Conservation (phyloP, 768 basidiomycete genomes). For the Suillus luteus region DNA sequence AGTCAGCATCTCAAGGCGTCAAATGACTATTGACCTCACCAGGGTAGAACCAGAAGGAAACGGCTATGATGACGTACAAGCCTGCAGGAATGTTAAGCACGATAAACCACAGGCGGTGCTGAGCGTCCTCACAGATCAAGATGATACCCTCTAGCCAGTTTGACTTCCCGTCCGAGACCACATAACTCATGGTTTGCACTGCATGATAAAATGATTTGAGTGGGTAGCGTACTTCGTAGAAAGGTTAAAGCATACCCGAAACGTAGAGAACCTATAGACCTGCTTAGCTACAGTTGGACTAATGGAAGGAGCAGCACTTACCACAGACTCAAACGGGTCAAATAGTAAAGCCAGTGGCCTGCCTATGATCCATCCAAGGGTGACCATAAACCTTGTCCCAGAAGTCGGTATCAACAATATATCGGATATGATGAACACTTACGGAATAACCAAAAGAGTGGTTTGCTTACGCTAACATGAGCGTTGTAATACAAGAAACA, state of each 20-base stretch:
- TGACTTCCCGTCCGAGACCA: slow-evolving; percentile 77
- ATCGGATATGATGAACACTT: slow-evolving; percentile 26
- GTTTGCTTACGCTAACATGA: slow-evolving; percentile 57
- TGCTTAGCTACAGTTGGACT: slow-evolving; percentile 15
- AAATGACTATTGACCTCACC: slow-evolving; percentile 21
- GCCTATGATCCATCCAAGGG: slow-evolving; percentile 77
- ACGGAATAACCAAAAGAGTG: slow-evolving; percentile 84
- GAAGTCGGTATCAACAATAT: slow-evolving; percentile 2
- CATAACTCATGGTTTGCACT: slow-evolving; percentile 86
- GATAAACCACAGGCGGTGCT: background rate
- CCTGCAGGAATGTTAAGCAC: slow-evolving; percentile 38
- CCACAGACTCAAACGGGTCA: slow-evolving; percentile 86
- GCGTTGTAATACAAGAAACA: background rate
- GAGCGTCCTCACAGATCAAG: slow-evolving; percentile 56
- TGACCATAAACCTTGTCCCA: slow-evolving; percentile 61
- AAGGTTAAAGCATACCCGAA: slow-evolving; percentile 31
- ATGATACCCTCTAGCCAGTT: slow-evolving; percentile 85
- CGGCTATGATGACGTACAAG: slow-evolving; percentile 70
- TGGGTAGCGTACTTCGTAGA: slow-evolving; percentile 27
- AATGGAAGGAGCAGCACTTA: slow-evolving; percentile 29
- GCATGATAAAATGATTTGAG: slow-evolving; percentile 15
- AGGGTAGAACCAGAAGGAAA: slow-evolving; percentile 67
- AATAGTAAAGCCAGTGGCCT: slow-evolving; percentile 83
- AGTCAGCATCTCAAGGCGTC: background rate
- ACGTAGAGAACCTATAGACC: slow-evolving; percentile 37